These are phyloP conservation scores for Cercophora sp. DNA, from an alignment of 495 filamentous ascomycete genomes.

Conservation along the genomic window DNA sequence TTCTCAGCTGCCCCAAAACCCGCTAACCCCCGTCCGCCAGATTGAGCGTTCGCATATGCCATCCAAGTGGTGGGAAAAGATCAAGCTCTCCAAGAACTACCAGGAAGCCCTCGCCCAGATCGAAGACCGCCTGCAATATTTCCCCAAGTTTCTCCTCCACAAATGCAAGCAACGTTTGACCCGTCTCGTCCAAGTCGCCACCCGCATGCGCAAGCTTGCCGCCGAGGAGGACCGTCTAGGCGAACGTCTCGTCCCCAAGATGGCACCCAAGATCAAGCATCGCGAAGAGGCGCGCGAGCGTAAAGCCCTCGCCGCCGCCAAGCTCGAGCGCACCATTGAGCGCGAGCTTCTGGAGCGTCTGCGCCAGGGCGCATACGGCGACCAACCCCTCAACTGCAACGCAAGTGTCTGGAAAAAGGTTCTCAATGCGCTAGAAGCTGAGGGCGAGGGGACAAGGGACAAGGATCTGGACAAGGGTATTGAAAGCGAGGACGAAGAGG, in stretches of 20 bases:
- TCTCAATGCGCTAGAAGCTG: conserved; percentile 78
- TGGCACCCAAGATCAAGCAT: conserved; percentile 88
- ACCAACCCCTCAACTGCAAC: conserved; percentile 89
- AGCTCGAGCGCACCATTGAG: conserved; percentile 94
- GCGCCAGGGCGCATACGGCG: conserved; percentile 89
- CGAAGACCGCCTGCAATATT: conserved; percentile 86
- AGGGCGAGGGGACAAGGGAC: conserved; percentile 79
- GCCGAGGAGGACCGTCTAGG: conserved; percentile 88
- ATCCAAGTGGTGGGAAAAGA: conserved; percentile 89
- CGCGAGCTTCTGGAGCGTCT: conserved; percentile 89
- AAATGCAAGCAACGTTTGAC: conserved; percentile 98
- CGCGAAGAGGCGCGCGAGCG: conserved; percentile 87
- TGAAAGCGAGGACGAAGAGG: conserved; percentile 62
- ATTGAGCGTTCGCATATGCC: conserved; percentile 84
- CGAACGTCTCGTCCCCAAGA: conserved; percentile 80
- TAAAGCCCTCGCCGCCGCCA: conserved; percentile 90
- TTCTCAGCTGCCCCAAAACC: conserved; percentile 1
- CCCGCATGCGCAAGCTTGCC: conserved; percentile 76
- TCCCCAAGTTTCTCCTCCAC: conserved; percentile 92
- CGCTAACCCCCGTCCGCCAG: conserved; percentile 9
- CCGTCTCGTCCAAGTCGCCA: conserved; percentile 85
- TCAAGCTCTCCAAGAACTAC: conserved; percentile 88
- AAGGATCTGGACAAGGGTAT: conserved; percentile 80
- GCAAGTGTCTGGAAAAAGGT: conserved; percentile 98
- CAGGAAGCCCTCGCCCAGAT: conserved; percentile 77